These are phyloP conservation scores for Arachis hypogaea DNA, from an alignment of 306 rosid species.

Conservation along the genomic window DNA sequence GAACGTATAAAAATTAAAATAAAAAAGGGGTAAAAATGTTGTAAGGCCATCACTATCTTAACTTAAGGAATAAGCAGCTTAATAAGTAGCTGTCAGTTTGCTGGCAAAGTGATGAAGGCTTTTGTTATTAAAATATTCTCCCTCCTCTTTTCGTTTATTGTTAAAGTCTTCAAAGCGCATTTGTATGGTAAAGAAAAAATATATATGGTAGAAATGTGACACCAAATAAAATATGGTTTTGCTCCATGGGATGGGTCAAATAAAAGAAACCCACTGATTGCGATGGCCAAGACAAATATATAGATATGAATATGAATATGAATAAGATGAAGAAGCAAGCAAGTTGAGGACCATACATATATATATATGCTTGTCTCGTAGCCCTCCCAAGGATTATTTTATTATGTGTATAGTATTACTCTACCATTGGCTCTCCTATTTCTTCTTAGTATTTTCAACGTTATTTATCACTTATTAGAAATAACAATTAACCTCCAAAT, in stretches of 20 bases:
- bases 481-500: slow-evolving; percentile 2
- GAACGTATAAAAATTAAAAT: no score
- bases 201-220: slow-evolving; percentile 10
- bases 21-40: no score
- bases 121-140: slow-evolving; percentile 14
- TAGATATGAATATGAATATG: slow-evolving; percentile 3
- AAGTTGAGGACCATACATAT: slow-evolving; percentile 4
- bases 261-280: slow-evolving; percentile 16
- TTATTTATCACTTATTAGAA: background rate
- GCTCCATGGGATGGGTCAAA: slow-evolving; percentile 29
- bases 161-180: slow-evolving; percentile 35
- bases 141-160: slow-evolving; percentile 17
- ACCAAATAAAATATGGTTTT: slow-evolving; percentile 33
- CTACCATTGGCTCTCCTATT: background rate
- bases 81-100: slow-evolving; percentile 31
- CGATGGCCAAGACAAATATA: slow-evolving; percentile 15
- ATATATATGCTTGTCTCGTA: background rate
- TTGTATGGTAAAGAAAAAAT: slow-evolving; percentile 19
- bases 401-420: background rate
- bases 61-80: slow-evolving; percentile 40
- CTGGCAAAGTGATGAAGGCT: slow-evolving; percentile 28
- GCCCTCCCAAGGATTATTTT: background rate
- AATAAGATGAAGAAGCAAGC: background rate
- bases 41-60: slow-evolving; percentile 15
- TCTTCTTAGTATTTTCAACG: background rate